Evolutionary conservation across 805 yeast genomes (phyloP), one percentile per base, ranked within the genome.

Genomic region (Lachancea thermotolerans): DNA sequence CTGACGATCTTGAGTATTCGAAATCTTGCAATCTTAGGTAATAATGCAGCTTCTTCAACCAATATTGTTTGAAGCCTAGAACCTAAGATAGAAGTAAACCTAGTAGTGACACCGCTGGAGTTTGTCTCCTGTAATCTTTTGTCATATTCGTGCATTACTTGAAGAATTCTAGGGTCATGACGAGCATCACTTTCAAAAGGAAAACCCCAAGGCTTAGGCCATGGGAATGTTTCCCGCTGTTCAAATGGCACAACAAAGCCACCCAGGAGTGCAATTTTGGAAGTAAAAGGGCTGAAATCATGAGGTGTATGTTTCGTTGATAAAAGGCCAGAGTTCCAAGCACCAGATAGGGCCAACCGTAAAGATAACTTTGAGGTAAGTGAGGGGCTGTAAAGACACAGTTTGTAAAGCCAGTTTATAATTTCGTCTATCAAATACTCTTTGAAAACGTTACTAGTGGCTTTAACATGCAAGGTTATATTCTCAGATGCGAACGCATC

Each of bases 51-150:
- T 18, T 55, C 52, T 21, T 57, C 60, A 6, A 57, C 53, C 10
- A 72, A 48, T 8, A 69, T 42, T 49, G 70, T 63, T 46, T 72
- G 74, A 39, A 69, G 61, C 50, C 73, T 54, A 1, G 74, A 70
- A 0, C 74, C 75, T 49, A 59, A 56, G 51, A 65, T 53, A 52
- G 72, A 33, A 40, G 53, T 53, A 27, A 49, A 54, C 31, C 57
- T 43, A 7, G 52, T 37, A 2, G 49, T 39, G 6, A 52, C 35
- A 10, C 46, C 46, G 10, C 45, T 47, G 6, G 42, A 11, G 32
- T 49, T 41, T 2, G 62, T 48, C 6, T 49, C 49, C 4, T 48
- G 33, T n/a, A 61, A 33, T 17, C 55, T 50, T n/a, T 34, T 40
- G 41, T 62, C 53, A 42, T 62, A 62, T 8, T 49, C 44, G 7